Conservation (phyloP, 2,329 filamentous ascomycete genomes). For the Fusarium tuaranense region DNA sequence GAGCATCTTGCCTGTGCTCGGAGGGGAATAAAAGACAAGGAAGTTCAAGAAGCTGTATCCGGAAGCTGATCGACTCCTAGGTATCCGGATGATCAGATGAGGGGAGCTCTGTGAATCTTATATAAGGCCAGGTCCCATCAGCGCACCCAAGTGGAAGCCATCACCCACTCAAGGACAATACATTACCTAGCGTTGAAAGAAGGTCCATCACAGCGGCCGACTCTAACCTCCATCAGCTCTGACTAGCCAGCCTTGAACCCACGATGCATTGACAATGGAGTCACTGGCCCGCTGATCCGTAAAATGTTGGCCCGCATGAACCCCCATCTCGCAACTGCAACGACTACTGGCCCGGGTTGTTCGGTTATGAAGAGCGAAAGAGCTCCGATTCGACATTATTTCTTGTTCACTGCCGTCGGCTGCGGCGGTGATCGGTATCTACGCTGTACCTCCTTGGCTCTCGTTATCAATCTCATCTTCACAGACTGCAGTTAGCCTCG, state of each 20-base stretch:
- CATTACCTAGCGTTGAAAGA: background rate
- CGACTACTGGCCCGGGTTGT: background rate
- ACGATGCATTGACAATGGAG: background rate
- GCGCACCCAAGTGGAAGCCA: background rate
- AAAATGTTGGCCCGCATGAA: background rate
- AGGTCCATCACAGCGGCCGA: background rate
- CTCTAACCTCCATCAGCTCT: background rate
- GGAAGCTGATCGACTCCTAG: background rate
- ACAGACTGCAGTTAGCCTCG: background rate
- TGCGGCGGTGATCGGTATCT: background rate
- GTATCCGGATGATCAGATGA: background rate
- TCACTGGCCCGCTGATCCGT: background rate
- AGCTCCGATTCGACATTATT: background rate
- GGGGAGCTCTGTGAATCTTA: background rate
- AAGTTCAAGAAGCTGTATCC: background rate
- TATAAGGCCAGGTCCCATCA: background rate
- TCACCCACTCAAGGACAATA: background rate
- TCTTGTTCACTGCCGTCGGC: background rate
- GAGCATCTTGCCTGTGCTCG: background rate
- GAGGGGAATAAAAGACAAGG: background rate
- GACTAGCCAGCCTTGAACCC: background rate
- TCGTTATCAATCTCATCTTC: background rate
- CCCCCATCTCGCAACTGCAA: background rate
- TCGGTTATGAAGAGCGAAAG: background rate
- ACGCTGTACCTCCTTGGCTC: background rate